phyloP scores from a whole-genome alignment of 306 rosid genomes.

The Sophora flavescens region DNA sequence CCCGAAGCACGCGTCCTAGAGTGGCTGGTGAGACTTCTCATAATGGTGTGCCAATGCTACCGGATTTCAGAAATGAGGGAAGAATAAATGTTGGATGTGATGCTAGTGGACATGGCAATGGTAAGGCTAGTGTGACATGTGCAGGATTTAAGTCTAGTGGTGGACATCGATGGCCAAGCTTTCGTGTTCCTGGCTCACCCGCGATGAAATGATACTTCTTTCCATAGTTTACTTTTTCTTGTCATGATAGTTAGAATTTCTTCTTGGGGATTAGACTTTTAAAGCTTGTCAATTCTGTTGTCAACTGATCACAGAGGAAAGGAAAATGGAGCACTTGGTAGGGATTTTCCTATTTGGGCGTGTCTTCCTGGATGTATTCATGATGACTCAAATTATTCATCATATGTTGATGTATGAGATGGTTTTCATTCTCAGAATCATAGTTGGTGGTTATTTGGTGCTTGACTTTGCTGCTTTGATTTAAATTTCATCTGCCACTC shows the following conservation, averaged over 20 bases:
- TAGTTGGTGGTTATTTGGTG: not conserved
- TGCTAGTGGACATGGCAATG: too few species aligned
- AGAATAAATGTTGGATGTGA: too few species aligned
- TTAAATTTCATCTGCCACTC: not conserved
- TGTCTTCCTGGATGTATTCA: conserved; percentile 4
- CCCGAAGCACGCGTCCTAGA: conserved; percentile 41
- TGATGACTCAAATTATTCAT: conserved; percentile 17
- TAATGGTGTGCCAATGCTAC: not conserved
- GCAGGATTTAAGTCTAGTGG: conserved; percentile 14
- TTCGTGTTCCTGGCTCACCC: conserved; percentile 10
- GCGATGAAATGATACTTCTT: conserved; percentile 2
- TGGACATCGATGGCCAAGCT: not conserved
- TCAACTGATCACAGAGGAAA: conserved; percentile 14
- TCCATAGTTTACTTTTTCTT: conserved; percentile 3
- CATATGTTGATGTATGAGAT: not conserved
- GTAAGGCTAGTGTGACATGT: not conserved
- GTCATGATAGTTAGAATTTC: not conserved
- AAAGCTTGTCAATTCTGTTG: not conserved
- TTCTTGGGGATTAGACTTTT: not conserved
- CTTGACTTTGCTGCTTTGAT: not conserved
- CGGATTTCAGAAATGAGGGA: too few species aligned
- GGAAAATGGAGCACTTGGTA: not conserved
- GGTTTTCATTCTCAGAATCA: not conserved
- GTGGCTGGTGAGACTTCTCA: conserved; percentile 39
- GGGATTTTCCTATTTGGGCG: too few species aligned